Evolutionary conservation across 2,329 filamentous ascomycete species (phyloP), one percentile per base, ranked within the genome.

Genomic region (Aspergillus hortae): DNA sequence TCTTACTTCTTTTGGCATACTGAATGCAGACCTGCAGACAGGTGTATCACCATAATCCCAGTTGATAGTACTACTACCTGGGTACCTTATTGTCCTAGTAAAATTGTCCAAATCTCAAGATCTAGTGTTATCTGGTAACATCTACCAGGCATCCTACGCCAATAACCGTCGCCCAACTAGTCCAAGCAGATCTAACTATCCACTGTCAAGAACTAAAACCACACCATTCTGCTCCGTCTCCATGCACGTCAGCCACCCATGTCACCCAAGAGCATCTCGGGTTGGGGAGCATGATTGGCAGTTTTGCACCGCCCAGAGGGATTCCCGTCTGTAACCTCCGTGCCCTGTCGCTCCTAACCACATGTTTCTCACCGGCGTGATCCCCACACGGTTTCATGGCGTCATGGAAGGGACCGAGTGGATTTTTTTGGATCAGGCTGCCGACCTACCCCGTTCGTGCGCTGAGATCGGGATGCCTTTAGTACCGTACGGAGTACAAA

Each of bases 351-450:
- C 42, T 44, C 43, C 58, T 60, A 60, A 59, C 58, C 56, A 50
- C 51, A 54, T 54, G 54, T 48, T 46, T 54, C 56, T 60, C 58
- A 61, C 59, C 59, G 59, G 59, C 49, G 38, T 42, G 40, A 42
- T 53, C 59, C 50, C 57, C 57, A 56, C 51, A 45, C 32, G 30
- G 57, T 58, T 57, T 60, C 59, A 57, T 59, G 57, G 56, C 63
- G 64, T 67, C 65, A 67, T 38, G 35, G 35, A 38, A 38, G 35
- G 35, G 35, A 38, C 14, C 35, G 35, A 38, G 15, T 38, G 14
- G 15, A n/a, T 6, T 38, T 38, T 38, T 38, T 7, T n/a, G 35
- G 14, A 14, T n/a, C 35, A 17, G 35, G 35, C 27, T 30, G 35
- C 35, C 35, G 35, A 17, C 27, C 7, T 30, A 30, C 27, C 27